A percentile compares a stretch with the other conserved stretches of the same genome.
Conservation (phyloP, 1,284 basidiomycete genomes). For the Inonotus obliquus region DNA sequence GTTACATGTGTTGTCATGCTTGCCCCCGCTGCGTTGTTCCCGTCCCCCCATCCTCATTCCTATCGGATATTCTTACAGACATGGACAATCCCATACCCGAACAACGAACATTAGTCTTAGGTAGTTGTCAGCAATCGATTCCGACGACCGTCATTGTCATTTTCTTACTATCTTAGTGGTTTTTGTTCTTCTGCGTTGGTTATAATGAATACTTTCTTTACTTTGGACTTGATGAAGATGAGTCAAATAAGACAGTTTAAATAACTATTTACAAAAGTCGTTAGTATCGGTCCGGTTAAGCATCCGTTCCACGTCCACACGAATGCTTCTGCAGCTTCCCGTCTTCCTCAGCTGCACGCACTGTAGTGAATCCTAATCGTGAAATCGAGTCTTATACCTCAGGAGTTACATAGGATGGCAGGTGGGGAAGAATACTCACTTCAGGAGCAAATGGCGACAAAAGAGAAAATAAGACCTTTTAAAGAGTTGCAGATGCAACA, state of each 20-base stretch:
- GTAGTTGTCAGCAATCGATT: background rate
- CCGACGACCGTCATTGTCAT: background rate
- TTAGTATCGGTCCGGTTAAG: no score
- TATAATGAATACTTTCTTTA: background rate
- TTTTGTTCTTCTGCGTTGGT: background rate
- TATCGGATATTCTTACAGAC: background rate
- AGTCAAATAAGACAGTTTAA: background rate
- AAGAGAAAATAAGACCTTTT: constrained; percentile 25
- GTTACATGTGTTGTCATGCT: background rate
- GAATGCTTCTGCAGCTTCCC: no score
- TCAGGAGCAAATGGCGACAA: constrained; percentile 23
- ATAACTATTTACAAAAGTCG: no score
- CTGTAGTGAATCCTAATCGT: no score
- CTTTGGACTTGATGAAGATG: background rate
- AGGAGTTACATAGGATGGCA: no score
- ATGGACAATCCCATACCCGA: background rate
- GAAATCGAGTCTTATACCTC: no score
- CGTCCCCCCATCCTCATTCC: background rate
- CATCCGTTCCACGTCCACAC: no score
- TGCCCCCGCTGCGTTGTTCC: background rate
- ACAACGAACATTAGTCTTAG: background rate
- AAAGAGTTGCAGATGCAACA: constrained; percentile 33
- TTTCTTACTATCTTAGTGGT: background rate
- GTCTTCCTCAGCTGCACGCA: no score
- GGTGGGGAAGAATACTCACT: no score